phyloP scores from a whole-genome alignment of 2,329 filamentous ascomycete genomes.

The Fusarium longipes region DNA sequence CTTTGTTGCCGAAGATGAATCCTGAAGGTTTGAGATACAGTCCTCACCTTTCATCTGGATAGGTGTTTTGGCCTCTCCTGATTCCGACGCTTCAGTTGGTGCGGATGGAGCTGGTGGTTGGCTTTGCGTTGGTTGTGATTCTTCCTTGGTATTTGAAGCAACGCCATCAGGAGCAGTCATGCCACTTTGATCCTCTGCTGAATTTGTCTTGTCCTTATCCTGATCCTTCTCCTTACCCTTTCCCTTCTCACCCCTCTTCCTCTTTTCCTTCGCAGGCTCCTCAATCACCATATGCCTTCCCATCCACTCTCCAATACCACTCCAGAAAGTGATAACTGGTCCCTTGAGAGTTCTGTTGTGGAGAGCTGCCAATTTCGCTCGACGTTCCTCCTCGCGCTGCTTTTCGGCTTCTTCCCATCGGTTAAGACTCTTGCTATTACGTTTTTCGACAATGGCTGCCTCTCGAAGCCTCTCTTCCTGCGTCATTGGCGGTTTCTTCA shows the following conservation, averaged over 20 bases:
- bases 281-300: constrained; percentile 74
- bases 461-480: constrained; percentile 87
- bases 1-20: constrained; percentile 1
- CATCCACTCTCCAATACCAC: constrained; percentile 86
- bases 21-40: constrained; percentile 1
- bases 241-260: constrained; percentile 54
- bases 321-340: constrained; percentile 92
- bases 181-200: constrained; percentile 13
- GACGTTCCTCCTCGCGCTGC: constrained; percentile 84
- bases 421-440: constrained; percentile 90
- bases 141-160: constrained; percentile 17
- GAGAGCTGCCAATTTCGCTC: constrained; percentile 85
- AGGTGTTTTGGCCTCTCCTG: constrained; percentile 2
- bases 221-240: constrained; percentile 43
- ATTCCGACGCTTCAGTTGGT: neutral
- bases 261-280: constrained; percentile 70
- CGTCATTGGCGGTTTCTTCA: constrained; percentile 84
- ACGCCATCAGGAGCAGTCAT: neutral
- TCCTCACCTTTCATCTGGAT: constrained; percentile 13
- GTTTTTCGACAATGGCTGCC: constrained; percentile 83
- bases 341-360: constrained; percentile 89
- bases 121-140: constrained; percentile 9
- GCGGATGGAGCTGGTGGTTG: constrained; percentile 8
- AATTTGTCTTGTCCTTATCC: constrained; percentile 32
- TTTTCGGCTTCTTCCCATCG: constrained; percentile 95